A percentile compares a stretch with the other conserved stretches of the same genome.
These are phyloP conservation scores for Canavalia ensiformis DNA, from an alignment of 306 rosid genomes.

Conservation along the genomic window DNA sequence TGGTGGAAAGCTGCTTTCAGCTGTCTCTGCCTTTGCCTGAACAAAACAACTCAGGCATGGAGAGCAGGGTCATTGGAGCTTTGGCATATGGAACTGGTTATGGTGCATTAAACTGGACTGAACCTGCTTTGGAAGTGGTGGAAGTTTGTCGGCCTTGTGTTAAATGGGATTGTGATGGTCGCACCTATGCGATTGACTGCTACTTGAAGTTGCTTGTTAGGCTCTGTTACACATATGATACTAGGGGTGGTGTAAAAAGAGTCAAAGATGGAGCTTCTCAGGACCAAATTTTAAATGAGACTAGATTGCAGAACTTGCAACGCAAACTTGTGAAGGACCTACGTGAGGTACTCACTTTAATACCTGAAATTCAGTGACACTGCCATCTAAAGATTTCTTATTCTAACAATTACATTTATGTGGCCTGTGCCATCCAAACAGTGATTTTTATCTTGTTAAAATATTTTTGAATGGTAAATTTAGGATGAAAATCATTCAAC, in stretches of 20 bases:
- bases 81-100: slow-evolving; percentile 99
- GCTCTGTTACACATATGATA: slow-evolving; percentile 90
- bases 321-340: slow-evolving; percentile 89
- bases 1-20: slow-evolving; percentile 99
- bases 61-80: slow-evolving; percentile 99
- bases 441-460: neutral
- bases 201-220: slow-evolving; percentile 97
- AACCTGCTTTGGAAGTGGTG: slow-evolving; percentile 98
- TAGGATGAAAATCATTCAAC: slow-evolving; percentile 1
- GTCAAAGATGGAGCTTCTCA: slow-evolving; percentile 98
- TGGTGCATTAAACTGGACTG: slow-evolving; percentile 98
- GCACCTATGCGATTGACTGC: slow-evolving; percentile 96
- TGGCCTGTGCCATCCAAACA: slow-evolving; percentile 6
- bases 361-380: slow-evolving; percentile 13
- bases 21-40: slow-evolving; percentile 97
- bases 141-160: slow-evolving; percentile 98
- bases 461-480: neutral
- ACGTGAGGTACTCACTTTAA: slow-evolving; percentile 68
- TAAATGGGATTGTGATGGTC: slow-evolving; percentile 99
- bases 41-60: slow-evolving; percentile 91
- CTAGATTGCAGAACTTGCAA: slow-evolving; percentile 95
- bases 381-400: slow-evolving; percentile 28
- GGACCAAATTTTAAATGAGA: slow-evolving; percentile 97
- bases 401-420: slow-evolving; percentile 36
- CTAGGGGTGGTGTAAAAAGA: slow-evolving; percentile 96